Evolutionary conservation across 73 alveolate species (phyloP).

Genomic region (Paramecium sonneborni): DNA sequence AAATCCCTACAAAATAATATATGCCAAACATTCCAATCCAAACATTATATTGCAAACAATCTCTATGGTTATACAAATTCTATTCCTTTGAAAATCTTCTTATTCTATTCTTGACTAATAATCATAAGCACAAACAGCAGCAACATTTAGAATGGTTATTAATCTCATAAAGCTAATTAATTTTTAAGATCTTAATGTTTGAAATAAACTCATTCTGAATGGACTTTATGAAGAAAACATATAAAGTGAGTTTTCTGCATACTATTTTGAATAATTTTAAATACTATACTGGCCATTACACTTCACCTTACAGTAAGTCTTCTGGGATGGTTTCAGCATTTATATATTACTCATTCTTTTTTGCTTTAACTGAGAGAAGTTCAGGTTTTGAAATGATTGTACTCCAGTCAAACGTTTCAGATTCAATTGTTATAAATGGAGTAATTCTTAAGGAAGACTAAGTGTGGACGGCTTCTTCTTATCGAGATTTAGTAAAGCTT

Average conservation of each 20-base stretch:
- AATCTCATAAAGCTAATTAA: not conserved
- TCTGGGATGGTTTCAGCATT: not conserved
- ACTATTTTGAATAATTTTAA: not conserved
- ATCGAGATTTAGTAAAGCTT: not conserved
- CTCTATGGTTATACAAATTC: conserved; percentile 5
- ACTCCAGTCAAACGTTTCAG: conserved; percentile 46
- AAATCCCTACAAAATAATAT: conserved; percentile 15
- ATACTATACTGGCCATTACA: conserved; percentile 16
- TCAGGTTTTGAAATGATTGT: conserved; percentile 26
- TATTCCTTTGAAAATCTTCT: not conserved
- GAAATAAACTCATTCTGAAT: not conserved
- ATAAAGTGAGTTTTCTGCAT: conserved; percentile 5
- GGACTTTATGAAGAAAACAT: not conserved
- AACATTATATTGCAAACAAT: conserved; percentile 9
- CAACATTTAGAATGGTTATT: not conserved
- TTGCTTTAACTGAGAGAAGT: not conserved
- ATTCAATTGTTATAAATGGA: not conserved
- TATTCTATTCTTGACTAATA: not conserved
- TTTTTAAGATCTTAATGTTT: not conserved
- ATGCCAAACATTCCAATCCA: not conserved
- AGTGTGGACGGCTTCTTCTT: not conserved
- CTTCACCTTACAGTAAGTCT: not conserved
- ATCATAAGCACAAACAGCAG: conserved; percentile 31
- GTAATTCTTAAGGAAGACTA: not conserved
- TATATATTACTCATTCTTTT: not conserved